Evolutionary conservation across 2,329 filamentous ascomycete species (phyloP), one percentile per base, ranked within the genome.

Genomic region (Pseudopithomyces maydicus): DNA sequence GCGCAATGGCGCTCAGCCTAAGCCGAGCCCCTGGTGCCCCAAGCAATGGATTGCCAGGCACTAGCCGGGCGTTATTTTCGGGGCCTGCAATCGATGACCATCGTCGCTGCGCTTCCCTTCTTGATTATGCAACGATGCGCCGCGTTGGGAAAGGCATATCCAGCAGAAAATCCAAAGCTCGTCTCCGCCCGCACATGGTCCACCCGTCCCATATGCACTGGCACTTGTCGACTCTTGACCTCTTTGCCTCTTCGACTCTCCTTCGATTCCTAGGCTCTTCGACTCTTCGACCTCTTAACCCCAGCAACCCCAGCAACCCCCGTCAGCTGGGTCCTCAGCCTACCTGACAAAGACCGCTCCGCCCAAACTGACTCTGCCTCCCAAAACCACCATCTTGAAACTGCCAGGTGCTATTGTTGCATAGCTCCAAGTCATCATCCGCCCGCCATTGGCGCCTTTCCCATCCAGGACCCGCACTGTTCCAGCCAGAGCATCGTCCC

Each of bases 21-120:
- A 43, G 52, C 29, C 70, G 71, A 71, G 72, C 72, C 68, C 68
- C 68, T 73, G 70, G 67, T 58, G 68, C 70, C 67, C 66, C 71
- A 72, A 68, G 69, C 67, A 67, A 70, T 67, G 62, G 61, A 59
- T 61, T 56, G 52, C 61, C 56, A 56, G 48, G 49, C 67, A 67
- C 68, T 73, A 70, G 70, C 62, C 59, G 58, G 44, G 48, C 65
- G 67, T 67, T 52, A 57, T 66, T 59, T 65, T 72, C 62, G 59
- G 67, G 23, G 36, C 45, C 41, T 59, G 67, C 65, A 65, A 62
- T 71, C 67, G 68, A 72, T 69, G 71, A 69, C 67, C 72, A 55
- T 70, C 68, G 69, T 71, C 61, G 69, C 67, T 66, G 64, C 52
- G 43, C 64, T 66, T 66, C 66, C 61, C 65, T 69, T 71, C 69